phyloP scores from a whole-genome alignment of 75 land plant genomes.

The Adiantum capillusveneris region DNA sequence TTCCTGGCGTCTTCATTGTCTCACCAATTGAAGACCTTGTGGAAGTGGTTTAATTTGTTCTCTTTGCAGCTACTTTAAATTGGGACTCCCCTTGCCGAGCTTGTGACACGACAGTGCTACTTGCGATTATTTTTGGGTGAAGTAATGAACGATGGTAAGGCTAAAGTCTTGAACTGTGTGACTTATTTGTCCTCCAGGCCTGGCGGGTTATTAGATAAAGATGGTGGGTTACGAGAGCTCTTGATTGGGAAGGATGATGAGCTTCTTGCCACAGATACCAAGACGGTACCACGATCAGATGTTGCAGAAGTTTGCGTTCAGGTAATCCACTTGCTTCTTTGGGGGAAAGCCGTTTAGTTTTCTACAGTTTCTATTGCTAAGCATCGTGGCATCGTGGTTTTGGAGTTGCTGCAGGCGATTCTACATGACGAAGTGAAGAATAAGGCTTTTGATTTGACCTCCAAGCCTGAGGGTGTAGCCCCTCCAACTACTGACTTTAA shows the following conservation, averaged over 20 bases:
- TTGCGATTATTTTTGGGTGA: not conserved
- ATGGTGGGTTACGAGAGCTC: constrained; percentile 78
- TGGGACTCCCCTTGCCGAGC: no score
- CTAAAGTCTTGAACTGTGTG: not conserved
- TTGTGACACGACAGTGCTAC: not conserved
- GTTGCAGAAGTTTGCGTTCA: constrained; percentile 90
- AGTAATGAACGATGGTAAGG: not conserved
- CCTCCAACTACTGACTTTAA: constrained; percentile 73
- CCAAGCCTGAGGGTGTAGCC: constrained; percentile 84
- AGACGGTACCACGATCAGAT: constrained; percentile 74
- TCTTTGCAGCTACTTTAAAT: no score
- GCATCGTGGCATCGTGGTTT: no score
- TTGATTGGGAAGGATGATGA: constrained; percentile 86
- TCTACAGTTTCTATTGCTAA: no score
- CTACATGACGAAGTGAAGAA: constrained; percentile 70
- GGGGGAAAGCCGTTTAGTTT: not conserved
- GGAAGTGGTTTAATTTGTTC: no score
- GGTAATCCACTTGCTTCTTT: constrained; percentile 24
- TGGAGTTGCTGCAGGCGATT: constrained; percentile 74
- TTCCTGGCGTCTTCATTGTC: no score
- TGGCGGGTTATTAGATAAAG: constrained; percentile 86
- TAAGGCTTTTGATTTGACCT: constrained; percentile 89
- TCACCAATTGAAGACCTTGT: no score
- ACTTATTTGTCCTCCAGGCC: constrained; percentile 33
- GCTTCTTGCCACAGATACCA: constrained; percentile 73